Percentiles rank a stretch among this genome's conserved stretches.
Conservation (phyloP, 2,329 filamentous ascomycete genomes). For the Byssoonygena ceratinophila region DNA sequence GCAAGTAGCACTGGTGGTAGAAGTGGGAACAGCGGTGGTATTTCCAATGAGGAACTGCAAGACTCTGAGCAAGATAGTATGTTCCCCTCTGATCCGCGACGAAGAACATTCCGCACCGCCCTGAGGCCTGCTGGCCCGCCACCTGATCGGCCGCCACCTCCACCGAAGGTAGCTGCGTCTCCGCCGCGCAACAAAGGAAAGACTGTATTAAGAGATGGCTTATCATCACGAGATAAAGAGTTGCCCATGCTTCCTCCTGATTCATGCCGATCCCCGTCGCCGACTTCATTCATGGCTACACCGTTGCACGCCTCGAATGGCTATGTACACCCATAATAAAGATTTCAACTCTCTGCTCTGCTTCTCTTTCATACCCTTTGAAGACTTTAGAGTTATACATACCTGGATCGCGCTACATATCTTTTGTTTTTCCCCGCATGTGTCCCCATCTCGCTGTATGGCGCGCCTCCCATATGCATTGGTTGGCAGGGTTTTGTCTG, state of each 20-base stretch:
- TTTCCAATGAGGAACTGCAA: constrained; percentile 1
- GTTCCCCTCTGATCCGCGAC: constrained; percentile 8
- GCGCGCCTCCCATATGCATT: constrained; percentile 3
- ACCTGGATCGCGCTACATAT: neutral
- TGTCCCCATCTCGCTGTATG: neutral
- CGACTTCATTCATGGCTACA: neutral
- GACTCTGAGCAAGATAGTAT: constrained; percentile 1
- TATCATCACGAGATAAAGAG: constrained; percentile 9
- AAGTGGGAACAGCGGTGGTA: constrained; percentile 12
- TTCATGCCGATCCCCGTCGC: neutral
- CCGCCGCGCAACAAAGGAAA: constrained; percentile 7
- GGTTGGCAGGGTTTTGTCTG: neutral
- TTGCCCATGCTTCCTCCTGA: constrained; percentile 2
- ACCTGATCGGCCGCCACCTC: constrained; percentile 14
- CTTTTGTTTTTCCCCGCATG: neutral
- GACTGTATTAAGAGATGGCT: neutral
- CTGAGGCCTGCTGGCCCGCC: constrained; percentile 13
- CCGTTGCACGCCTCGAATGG: neutral
- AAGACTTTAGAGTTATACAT: neutral
- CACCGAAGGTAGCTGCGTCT: constrained; percentile 12
- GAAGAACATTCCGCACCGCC: constrained; percentile 14
- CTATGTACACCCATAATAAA: neutral
- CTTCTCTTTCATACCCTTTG: constrained; percentile 1
- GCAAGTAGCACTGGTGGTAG: constrained; percentile 43
- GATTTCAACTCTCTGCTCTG: neutral